These are phyloP conservation scores for Aspergillaceae sp. DNA, from an alignment of 2,329 filamentous ascomycete species.

Conservation along the genomic window DNA sequence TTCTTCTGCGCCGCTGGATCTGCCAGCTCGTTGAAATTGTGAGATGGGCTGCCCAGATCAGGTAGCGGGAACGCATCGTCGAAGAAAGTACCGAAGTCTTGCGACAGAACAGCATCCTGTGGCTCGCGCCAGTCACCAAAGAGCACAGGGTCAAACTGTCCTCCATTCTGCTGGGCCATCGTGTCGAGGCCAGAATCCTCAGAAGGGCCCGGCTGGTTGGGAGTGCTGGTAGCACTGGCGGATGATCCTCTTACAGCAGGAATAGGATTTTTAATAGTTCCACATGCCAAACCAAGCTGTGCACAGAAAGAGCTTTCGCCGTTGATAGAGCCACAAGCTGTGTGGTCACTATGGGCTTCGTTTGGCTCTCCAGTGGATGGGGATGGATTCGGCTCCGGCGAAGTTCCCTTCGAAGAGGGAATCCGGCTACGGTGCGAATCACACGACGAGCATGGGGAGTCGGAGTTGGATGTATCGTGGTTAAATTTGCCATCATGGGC, in stretches of 20 bases:
- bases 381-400: conserved; percentile 39
- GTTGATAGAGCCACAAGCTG: conserved; percentile 22
- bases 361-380: conserved; percentile 30
- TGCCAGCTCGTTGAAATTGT: conserved; percentile 41
- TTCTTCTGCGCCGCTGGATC: conserved; percentile 45
- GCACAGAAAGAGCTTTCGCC: conserved; percentile 40
- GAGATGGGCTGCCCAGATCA: conserved; percentile 76
- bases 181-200: conserved; percentile 47
- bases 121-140: conserved; percentile 90
- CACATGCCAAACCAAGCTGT: conserved; percentile 38
- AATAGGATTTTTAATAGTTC: conserved; percentile 37
- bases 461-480: conserved; percentile 33
- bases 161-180: conserved; percentile 70
- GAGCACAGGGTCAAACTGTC: conserved; percentile 81
- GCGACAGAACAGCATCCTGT: conserved; percentile 67
- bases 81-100: conserved; percentile 63
- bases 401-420: conserved; percentile 42
- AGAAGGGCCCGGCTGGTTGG: conserved; percentile 10
- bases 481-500: conserved; percentile 14
- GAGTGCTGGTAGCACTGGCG: conserved; percentile 22
- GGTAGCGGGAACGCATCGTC: conserved; percentile 67
- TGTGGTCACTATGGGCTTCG: conserved; percentile 22
- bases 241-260: conserved; percentile 30
- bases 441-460: conserved; percentile 42
- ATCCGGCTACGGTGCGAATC: conserved; percentile 38